These are phyloP conservation scores for Daldinia vernicosa DNA, from an alignment of 495 filamentous ascomycete species.

Conservation along the genomic window DNA sequence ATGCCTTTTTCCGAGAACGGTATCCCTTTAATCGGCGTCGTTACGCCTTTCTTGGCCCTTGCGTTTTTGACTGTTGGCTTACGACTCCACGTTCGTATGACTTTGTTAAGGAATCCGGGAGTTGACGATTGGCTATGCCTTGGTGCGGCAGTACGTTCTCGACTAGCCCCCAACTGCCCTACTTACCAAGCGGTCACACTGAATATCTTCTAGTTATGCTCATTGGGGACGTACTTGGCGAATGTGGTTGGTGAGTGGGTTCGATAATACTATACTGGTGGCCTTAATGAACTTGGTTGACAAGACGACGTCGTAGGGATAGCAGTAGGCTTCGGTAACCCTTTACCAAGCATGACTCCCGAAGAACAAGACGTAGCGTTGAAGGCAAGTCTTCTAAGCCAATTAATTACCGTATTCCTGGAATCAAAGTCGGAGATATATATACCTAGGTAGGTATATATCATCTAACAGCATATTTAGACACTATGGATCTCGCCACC, in stretches of 20 bases:
- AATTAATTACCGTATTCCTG: neutral
- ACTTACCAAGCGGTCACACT: neutral
- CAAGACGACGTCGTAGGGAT: conserved; percentile 2
- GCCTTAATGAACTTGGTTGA: conserved; percentile 14
- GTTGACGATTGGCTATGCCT: conserved; percentile 43
- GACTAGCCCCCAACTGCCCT: neutral
- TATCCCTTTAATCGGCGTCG: conserved; percentile 12
- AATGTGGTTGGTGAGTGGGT: conserved; percentile 30
- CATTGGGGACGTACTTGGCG: conserved; percentile 36
- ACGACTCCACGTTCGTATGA: conserved; percentile 27
- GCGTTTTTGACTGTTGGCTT: conserved; percentile 24
- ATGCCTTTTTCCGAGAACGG: conserved; percentile 20
- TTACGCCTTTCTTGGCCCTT: conserved; percentile 18
- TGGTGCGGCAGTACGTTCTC: conserved; percentile 32
- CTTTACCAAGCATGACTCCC: conserved; percentile 11
- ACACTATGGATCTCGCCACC: conserved; percentile 37
- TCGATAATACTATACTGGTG: conserved; percentile 20
- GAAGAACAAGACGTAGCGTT: conserved; percentile 9
- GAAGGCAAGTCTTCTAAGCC: conserved; percentile 12
- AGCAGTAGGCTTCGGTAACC: conserved; percentile 25
- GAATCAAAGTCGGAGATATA: too few species aligned
- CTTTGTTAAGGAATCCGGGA: conserved; percentile 23
- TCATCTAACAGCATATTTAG: conserved; percentile 12
- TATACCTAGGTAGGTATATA: too few species aligned
- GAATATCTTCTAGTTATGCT: conserved; percentile 31